phyloP scores from a whole-genome alignment of 2,329 filamentous ascomycete genomes.

The Cryphonectria radicalis region DNA sequence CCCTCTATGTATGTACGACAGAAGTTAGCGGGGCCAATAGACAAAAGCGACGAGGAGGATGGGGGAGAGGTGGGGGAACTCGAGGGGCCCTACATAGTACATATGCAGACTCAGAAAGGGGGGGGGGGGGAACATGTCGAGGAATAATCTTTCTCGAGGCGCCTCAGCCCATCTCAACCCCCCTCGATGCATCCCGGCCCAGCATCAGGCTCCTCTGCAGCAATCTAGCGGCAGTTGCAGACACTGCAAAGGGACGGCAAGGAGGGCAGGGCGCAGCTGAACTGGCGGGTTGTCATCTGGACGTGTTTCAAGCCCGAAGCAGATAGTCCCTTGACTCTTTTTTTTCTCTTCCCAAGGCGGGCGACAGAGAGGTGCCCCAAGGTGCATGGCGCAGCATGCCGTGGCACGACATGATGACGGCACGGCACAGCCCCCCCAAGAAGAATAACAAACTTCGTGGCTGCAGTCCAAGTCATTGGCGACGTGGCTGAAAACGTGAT shows the following conservation, averaged over 20 bases:
- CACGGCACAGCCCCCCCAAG: conserved; percentile 7
- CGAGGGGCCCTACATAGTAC: conserved; percentile 28
- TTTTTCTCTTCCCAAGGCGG: background rate
- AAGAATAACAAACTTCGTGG: background rate
- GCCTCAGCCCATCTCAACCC: conserved; percentile 2
- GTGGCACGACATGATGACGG: conserved; percentile 15
- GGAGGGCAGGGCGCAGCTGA: background rate
- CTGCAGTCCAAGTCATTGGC: background rate
- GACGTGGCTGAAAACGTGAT: background rate
- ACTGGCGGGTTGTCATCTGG: conserved; percentile 13
- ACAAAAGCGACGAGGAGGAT: conserved; percentile 1
- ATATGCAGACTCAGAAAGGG: conserved; percentile 6
- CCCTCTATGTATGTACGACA: conserved; percentile 19
- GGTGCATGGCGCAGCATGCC: conserved; percentile 24
- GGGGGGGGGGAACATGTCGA: background rate
- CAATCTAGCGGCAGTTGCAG: conserved; percentile 8
- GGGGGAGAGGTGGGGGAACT: conserved; percentile 4
- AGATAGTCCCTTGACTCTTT: conserved; percentile 4
- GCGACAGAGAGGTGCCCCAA: background rate
- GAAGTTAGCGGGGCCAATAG: conserved; percentile 22
- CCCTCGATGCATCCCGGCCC: background rate
- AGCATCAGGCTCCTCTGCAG: conserved; percentile 10
- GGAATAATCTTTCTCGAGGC: background rate
- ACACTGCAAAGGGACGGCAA: background rate
- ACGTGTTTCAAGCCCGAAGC: conserved; percentile 9